Evolutionary conservation across 139 green algal genomes (phyloP), one percentile per base, ranked within the genome.

Genomic region (Chlorella sp.): DNA sequence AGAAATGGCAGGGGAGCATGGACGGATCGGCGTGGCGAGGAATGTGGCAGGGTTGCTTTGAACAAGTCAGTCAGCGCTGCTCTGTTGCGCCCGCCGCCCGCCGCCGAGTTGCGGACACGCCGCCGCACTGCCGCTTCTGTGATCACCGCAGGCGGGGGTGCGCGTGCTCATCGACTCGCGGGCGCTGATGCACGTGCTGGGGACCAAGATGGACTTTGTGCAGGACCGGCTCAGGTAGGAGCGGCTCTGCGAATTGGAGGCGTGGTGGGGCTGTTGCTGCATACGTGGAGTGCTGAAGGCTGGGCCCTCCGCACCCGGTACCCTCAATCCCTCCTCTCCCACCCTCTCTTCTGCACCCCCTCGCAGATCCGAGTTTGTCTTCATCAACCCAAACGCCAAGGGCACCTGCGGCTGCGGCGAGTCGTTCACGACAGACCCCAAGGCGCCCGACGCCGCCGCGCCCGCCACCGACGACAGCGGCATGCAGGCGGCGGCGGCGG

Each of bases 131-230:
- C n/a, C n/a, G n/a, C n/a, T n/a, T n/a, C n/a, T n/a, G n/a, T n/a
- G n/a, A n/a, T n/a, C n/a, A n/a, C n/a, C n/a, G n/a, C n/a, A n/a
- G n/a, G n/a, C n/a, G n/a, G n/a, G n/a, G n/a, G n/a, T n/a, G n/a
- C n/a, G n/a, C n/a, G n/a, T 88, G 2, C 79, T 99, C 31, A 97
- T 99, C 9, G 96, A 99, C 50, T 89, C 96, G 7, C 84, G 67
- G n/a, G 96, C 96, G 14, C 69, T 99, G 6, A 99, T 99, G 94
- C 93, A 98, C 63, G 79, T 99, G 11, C 80, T 99, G 61, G 96
- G 96, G n/a, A 99, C 96, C 17, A 90, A 83, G 35, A 97, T 99
- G 89, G 94, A 99, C 71, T 99, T 88, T 71, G 83, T 97, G 14
- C 83, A 97, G 48, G 95, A 99, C 76, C 43, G 87, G 19, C 67